Percentiles rank a stretch among this genome's conserved stretches.
Conservation (phyloP, 1,139 yeast species). For the Geotrichum cucujoidarum region DNA sequence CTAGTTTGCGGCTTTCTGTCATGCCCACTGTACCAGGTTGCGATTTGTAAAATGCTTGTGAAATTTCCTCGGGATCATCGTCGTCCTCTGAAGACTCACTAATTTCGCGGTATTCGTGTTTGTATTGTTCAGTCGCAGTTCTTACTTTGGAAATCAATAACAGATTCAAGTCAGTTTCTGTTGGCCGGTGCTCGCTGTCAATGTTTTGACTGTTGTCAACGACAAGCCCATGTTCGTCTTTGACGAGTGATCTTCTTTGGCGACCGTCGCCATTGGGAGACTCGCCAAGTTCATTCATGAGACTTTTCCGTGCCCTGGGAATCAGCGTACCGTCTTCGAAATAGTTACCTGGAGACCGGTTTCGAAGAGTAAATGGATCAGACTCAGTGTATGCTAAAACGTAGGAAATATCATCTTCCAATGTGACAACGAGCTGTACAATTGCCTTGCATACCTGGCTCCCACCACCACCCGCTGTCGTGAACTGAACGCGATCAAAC, state of each 20-base stretch:
- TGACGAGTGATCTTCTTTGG: not conserved
- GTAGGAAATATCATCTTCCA: constrained; percentile 16
- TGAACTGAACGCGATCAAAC: constrained; percentile 20
- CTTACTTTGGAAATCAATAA: constrained; percentile 1
- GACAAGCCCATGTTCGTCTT: constrained; percentile 1
- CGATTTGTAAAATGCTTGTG: too few species aligned
- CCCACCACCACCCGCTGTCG: constrained; percentile 19
- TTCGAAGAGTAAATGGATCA: constrained; percentile 16
- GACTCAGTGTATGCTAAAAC: constrained; percentile 19
- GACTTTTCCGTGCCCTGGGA: constrained; percentile 12
- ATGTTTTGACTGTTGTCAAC: too few species aligned
- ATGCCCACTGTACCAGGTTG: too few species aligned
- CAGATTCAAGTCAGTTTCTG: constrained; percentile 6
- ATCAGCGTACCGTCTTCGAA: constrained; percentile 17
- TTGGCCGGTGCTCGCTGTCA: not conserved
- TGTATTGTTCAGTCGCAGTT: constrained; percentile 3
- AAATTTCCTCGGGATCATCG: not conserved
- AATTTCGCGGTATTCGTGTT: constrained; percentile 11
- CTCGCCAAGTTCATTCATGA: not conserved
- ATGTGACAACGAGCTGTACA: constrained; percentile 16
- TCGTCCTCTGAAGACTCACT: constrained; percentile 11
- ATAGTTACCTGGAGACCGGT: constrained; percentile 18
- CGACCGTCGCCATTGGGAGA: not conserved
- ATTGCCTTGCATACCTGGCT: constrained; percentile 15
- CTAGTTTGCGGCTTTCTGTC: too few species aligned